A percentile compares a stretch with the other conserved stretches of the same genome.
Conservation (phyloP, 768 basidiomycete genomes). For the Boletus patriciae region DNA sequence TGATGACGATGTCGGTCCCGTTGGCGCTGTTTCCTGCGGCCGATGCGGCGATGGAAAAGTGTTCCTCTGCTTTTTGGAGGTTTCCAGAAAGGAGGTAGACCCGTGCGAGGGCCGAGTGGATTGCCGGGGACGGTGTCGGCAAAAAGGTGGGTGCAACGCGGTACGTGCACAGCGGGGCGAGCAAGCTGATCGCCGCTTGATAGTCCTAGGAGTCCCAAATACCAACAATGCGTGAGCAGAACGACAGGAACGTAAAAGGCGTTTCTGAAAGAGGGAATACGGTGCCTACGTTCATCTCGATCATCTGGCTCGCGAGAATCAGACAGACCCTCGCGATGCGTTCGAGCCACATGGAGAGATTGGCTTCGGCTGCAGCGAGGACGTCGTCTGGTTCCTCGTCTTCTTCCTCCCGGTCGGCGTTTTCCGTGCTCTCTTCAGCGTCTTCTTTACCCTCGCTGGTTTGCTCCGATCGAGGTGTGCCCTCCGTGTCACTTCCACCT, state of each 20-base stretch:
- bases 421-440: neutral
- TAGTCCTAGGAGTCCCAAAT: constrained; percentile 52
- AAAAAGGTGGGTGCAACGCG: constrained; percentile 15
- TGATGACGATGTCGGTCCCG: constrained; percentile 46
- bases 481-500: too few relatives aligned
- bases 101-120: constrained; percentile 70
- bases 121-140: constrained; percentile 44
- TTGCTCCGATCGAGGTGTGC: too few relatives aligned
- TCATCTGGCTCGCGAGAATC: constrained; percentile 77
- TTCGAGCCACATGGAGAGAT: constrained; percentile 78
- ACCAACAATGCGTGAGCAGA: neutral
- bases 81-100: constrained; percentile 76
- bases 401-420: neutral
- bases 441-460: neutral
- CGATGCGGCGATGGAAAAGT: constrained; percentile 45
- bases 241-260: neutral
- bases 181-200: constrained; percentile 62
- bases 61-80: constrained; percentile 53
- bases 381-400: constrained; percentile 13
- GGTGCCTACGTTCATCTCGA: constrained; percentile 74
- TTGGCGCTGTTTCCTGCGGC: constrained; percentile 48
- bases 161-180: constrained; percentile 63
- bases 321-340: constrained; percentile 71
- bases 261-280: neutral
- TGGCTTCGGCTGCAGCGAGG: constrained; percentile 31